These are phyloP conservation scores for Talaromyces sp. DNA, from an alignment of 2,329 filamentous ascomycete species.

Conservation along the genomic window DNA sequence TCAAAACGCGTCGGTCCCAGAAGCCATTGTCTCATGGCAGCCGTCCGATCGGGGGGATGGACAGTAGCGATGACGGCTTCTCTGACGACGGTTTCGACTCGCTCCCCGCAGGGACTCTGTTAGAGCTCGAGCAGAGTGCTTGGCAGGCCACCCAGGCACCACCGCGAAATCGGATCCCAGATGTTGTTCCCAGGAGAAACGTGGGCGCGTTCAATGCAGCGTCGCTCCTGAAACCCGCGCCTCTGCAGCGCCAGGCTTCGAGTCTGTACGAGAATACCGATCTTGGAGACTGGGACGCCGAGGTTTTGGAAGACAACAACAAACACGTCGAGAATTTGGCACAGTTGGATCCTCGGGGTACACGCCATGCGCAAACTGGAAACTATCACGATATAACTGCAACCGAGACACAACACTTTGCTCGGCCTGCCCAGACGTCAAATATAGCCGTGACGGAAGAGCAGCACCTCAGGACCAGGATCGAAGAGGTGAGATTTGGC, in stretches of 20 bases:
- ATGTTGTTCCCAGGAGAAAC: slow-evolving; percentile 1
- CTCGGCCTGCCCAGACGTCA: not conserved
- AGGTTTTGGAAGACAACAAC: slow-evolving; percentile 32
- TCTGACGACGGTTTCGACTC: slow-evolving; percentile 44
- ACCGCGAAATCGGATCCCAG: slow-evolving; percentile 6
- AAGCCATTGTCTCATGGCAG: slow-evolving; percentile 27
- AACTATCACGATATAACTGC: not conserved
- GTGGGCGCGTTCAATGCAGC: not conserved
- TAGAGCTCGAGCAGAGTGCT: slow-evolving; percentile 43
- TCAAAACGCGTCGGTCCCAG: not conserved
- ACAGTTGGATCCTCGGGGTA: not conserved
- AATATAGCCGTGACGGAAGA: slow-evolving; percentile 5
- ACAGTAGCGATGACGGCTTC: slow-evolving; percentile 43
- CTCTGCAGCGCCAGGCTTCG: slow-evolving; percentile 18
- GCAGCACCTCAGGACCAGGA: slow-evolving; percentile 11
- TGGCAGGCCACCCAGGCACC: slow-evolving; percentile 36
- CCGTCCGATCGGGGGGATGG: slow-evolving; percentile 34
- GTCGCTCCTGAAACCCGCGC: not conserved
- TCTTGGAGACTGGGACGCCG: slow-evolving; percentile 38
- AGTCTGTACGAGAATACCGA: slow-evolving; percentile 39
- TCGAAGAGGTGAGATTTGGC: slow-evolving; percentile 21
- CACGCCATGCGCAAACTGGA: not conserved
- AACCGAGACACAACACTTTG: not conserved
- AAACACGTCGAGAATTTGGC: not conserved
- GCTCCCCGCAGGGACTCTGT: slow-evolving; percentile 36